phyloP scores from a whole-genome alignment of 345 rosid genomes.

The Stellera chamaejasme region DNA sequence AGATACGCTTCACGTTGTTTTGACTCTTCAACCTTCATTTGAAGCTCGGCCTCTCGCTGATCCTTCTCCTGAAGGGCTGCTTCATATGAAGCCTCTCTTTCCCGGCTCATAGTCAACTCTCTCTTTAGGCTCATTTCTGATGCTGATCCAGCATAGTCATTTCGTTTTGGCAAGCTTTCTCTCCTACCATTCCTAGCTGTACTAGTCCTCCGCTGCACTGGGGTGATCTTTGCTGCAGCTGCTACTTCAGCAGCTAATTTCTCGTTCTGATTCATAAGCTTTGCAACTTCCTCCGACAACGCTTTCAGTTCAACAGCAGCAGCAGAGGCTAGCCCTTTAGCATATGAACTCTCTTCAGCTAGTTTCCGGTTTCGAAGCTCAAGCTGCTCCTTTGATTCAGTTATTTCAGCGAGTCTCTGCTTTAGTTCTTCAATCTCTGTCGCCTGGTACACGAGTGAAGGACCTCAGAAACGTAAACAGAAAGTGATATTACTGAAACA shows the following conservation, averaged over 20 bases:
- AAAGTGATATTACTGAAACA: slow-evolving; percentile 1
- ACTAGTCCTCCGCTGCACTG: slow-evolving; percentile 46
- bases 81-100: slow-evolving; percentile 81
- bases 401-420: slow-evolving; percentile 43
- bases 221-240: slow-evolving; percentile 43
- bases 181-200: slow-evolving; percentile 62
- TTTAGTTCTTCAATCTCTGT: slow-evolving; percentile 71
- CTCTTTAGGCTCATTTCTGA: slow-evolving; percentile 50
- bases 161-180: slow-evolving; percentile 42
- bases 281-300: slow-evolving; percentile 90
- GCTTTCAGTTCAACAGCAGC: slow-evolving; percentile 99
- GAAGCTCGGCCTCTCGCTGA: slow-evolving; percentile 71
- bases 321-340: slow-evolving; percentile 98
- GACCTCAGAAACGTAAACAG: background rate
- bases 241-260: slow-evolving; percentile 62
- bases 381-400: slow-evolving; percentile 60
- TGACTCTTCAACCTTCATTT: slow-evolving; percentile 78
- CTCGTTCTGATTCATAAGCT: slow-evolving; percentile 92
- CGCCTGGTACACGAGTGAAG: slow-evolving; percentile 30
- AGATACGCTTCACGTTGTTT: slow-evolving; percentile 90
- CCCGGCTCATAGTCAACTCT: slow-evolving; percentile 68
- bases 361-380: slow-evolving; percentile 73
- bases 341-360: slow-evolving; percentile 91
- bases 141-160: slow-evolving; percentile 51
- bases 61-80: slow-evolving; percentile 76